Conservation (phyloP, 139 green algal genomes). For the Pleodorina starrii region DNA sequence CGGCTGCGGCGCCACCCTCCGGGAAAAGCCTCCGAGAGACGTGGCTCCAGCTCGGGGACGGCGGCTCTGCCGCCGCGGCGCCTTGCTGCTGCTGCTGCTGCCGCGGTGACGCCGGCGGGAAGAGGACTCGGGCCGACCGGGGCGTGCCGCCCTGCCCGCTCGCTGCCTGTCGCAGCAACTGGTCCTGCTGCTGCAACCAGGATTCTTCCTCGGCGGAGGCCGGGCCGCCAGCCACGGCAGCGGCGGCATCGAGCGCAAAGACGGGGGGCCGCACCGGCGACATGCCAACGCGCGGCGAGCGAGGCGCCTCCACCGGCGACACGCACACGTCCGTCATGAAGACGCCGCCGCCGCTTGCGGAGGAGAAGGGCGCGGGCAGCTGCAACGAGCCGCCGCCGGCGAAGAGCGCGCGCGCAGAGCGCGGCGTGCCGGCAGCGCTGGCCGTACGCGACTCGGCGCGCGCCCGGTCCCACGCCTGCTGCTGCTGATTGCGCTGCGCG, state of each 20-base stretch:
- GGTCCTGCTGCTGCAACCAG: slow-evolving; percentile 5
- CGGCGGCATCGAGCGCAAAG: not conserved
- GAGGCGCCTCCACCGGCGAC: not conserved
- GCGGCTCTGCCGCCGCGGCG: not conserved
- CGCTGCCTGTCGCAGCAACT: too few species aligned
- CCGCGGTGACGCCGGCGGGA: not conserved
- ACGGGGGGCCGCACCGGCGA: not conserved
- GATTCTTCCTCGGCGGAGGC: not conserved
- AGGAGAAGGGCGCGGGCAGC: not conserved
- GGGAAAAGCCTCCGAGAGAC: not conserved
- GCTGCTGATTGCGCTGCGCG: not conserved
- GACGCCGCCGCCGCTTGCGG: not conserved
- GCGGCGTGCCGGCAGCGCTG: slow-evolving; percentile 31
- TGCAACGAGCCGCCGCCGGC: not conserved
- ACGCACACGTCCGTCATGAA: not conserved
- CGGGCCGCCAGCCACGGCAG: not conserved
- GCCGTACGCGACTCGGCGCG: slow-evolving; percentile 20
- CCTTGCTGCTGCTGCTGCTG: too few species aligned
- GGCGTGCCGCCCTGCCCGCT: not conserved
- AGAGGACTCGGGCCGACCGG: not conserved
- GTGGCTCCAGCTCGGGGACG: slow-evolving; percentile 1
- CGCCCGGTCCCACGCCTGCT: not conserved
- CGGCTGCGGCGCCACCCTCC: not conserved
- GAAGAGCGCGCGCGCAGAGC: slow-evolving; percentile 34
- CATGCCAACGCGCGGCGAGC: not conserved